These are phyloP conservation scores for Floccularia luteovirens DNA, from an alignment of 768 basidiomycete species.

Conservation along the genomic window DNA sequence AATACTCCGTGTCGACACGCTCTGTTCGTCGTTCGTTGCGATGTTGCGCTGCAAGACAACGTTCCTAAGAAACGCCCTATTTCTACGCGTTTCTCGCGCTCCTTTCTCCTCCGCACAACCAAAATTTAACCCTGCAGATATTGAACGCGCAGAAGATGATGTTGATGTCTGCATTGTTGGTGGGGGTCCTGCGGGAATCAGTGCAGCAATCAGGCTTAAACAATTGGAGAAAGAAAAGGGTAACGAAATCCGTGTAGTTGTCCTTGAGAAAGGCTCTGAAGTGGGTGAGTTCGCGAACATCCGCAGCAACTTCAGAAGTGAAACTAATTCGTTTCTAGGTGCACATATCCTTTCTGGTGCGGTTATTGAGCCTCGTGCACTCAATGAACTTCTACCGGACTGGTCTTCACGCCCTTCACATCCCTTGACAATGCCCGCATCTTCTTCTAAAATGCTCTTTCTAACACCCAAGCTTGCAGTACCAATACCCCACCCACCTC, in stretches of 20 bases:
- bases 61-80: no score
- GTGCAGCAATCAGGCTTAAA: slow-evolving; percentile 93
- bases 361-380: slow-evolving; percentile 86
- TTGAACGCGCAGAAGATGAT: slow-evolving; percentile 83
- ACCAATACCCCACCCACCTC: slow-evolving; percentile 92
- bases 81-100: no score
- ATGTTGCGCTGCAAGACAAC: no score
- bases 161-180: slow-evolving; percentile 98
- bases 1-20: no score
- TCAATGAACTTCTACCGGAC: slow-evolving; percentile 85
- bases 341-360: slow-evolving; percentile 95
- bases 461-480: slow-evolving; percentile 62
- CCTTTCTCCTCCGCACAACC: not conserved
- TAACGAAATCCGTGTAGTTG: slow-evolving; percentile 81
- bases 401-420: slow-evolving; percentile 64
- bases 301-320: not conserved
- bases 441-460: slow-evolving; percentile 77
- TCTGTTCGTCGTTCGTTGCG: no score
- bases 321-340: slow-evolving; percentile 33
- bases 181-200: slow-evolving; percentile 90
- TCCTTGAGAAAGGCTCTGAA: slow-evolving; percentile 93
- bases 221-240: slow-evolving; percentile 81
- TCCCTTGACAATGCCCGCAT: slow-evolving; percentile 76
- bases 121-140: slow-evolving; percentile 41
- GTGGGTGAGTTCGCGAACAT: slow-evolving; percentile 51